Evolutionary conservation across 1,284 basidiomycete genomes (phyloP).

Genomic region (Leccinum fuscescens): DNA sequence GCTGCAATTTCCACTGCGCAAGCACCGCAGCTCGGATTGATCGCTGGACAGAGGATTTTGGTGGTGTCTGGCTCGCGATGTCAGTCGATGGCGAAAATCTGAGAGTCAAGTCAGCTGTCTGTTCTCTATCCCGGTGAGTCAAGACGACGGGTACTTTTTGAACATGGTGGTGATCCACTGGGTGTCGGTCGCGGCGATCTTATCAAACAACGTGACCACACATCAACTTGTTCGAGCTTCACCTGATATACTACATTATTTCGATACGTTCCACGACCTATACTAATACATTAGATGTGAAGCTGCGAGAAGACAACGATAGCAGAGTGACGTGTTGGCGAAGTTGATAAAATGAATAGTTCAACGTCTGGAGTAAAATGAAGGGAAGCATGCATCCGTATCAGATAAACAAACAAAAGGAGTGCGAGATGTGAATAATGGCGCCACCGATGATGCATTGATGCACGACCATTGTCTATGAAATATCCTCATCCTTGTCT

Average conservation of each 20-base stretch:
- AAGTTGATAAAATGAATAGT: constrained; percentile 30
- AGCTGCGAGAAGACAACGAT: constrained; percentile 31
- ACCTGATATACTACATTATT: constrained; percentile 31
- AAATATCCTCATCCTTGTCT: constrained; percentile 87
- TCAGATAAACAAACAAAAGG: constrained; percentile 17
- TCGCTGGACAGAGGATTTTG: constrained; percentile 94
- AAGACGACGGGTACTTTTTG: constrained; percentile 27
- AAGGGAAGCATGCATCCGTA: constrained; percentile 23
- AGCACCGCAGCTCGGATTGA: constrained; percentile 81
- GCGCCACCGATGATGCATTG: not conserved
- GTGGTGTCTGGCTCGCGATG: constrained; percentile 88
- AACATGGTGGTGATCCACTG: constrained; percentile 32
- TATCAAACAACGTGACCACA: constrained; percentile 12
- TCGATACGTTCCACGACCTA: constrained; percentile 30
- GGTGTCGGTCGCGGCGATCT: constrained; percentile 6
- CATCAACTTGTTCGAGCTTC: constrained; percentile 9
- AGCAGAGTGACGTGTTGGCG: constrained; percentile 29
- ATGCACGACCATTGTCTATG: constrained; percentile 30
- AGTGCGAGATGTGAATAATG: constrained; percentile 3
- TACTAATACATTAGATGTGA: constrained; percentile 40
- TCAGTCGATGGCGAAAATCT: constrained; percentile 88
- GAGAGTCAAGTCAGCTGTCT: constrained; percentile 15
- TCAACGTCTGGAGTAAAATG: constrained; percentile 24
- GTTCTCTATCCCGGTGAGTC: not conserved
- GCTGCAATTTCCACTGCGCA: constrained; percentile 82